These are phyloP conservation scores for Tuctoria greenei DNA, from an alignment of 176 grass and related monocot genomes.

Conservation along the genomic window DNA sequence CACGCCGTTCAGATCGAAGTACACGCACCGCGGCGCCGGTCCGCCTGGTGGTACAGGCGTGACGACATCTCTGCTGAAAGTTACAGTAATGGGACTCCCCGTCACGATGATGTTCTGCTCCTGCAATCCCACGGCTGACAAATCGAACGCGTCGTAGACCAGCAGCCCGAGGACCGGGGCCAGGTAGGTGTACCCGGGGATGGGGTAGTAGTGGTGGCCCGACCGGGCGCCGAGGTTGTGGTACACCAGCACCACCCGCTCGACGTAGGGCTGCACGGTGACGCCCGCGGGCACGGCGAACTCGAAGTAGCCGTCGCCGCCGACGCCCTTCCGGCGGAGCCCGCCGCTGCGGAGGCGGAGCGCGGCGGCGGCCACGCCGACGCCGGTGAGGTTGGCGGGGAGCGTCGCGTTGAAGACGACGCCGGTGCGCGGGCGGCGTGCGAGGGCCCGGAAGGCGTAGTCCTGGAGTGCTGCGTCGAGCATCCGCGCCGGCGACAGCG, in stretches of 20 bases:
- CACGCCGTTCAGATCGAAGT: conserved; percentile 57
- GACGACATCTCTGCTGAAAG: conserved; percentile 51
- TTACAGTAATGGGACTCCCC: conserved; percentile 42
- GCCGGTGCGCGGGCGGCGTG: conserved; percentile 62
- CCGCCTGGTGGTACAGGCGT: conserved; percentile 24
- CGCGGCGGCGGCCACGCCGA: conserved; percentile 59
- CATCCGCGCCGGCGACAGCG: conserved; percentile 34
- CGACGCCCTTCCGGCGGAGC: conserved; percentile 52
- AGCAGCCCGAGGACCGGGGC: conserved; percentile 77
- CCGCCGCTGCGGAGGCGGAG: conserved; percentile 84
- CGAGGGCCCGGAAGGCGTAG: conserved; percentile 63
- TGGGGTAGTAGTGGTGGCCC: conserved; percentile 50
- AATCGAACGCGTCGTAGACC: conserved; percentile 71
- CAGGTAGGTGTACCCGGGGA: conserved; percentile 76
- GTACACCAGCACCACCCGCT: conserved; percentile 78
- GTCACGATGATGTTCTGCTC: conserved; percentile 56
- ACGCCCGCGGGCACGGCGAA: conserved; percentile 60
- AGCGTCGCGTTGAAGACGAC: conserved; percentile 54
- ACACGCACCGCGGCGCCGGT: conserved; percentile 53
- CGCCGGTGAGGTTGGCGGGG: conserved; percentile 62
- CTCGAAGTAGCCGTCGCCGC: conserved; percentile 40
- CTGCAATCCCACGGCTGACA: conserved; percentile 47
- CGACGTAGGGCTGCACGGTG: conserved; percentile 66
- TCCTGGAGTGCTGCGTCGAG: conserved; percentile 77
- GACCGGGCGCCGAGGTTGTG: conserved; percentile 63